Evolutionary conservation across 768 basidiomycete species (phyloP).

Genomic region (Gyrodon lividus): DNA sequence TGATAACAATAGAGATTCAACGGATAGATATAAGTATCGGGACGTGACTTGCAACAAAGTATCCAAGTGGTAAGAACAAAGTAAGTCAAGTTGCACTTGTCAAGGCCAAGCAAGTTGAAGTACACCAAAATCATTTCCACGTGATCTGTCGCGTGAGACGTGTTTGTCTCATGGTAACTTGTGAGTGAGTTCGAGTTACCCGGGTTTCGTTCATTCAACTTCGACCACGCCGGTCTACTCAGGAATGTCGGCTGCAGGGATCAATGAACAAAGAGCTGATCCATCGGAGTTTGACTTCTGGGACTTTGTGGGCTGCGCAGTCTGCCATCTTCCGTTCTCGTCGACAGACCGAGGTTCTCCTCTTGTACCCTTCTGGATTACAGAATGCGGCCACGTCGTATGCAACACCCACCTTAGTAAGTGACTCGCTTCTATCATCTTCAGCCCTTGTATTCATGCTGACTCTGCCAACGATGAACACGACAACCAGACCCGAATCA

Average conservation of each 20-base stretch:
- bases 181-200: too few relatives aligned
- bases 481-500: conserved; percentile 58
- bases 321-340: conserved; percentile 67
- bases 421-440: conserved; percentile 11
- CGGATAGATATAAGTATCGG: too few relatives aligned
- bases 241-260: conserved; percentile 14
- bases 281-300: conserved; percentile 59
- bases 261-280: conserved; percentile 10
- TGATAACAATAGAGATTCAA: too few relatives aligned
- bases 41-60: too few relatives aligned
- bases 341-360: conserved; percentile 48
- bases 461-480: background rate
- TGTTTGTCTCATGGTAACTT: too few relatives aligned
- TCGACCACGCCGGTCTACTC: too few relatives aligned
- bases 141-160: conserved; percentile 25
- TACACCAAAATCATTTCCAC: conserved; percentile 7
- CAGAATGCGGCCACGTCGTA: conserved; percentile 83
- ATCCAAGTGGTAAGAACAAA: too few relatives aligned
- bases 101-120: too few relatives aligned
- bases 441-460: conserved; percentile 9
- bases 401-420: conserved; percentile 86
- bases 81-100: too few relatives aligned
- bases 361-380: conserved; percentile 80
- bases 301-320: conserved; percentile 73
- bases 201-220: too few relatives aligned